These are phyloP conservation scores for Leccinum ochraceum DNA, from an alignment of 768 basidiomycete genomes.

Conservation along the genomic window DNA sequence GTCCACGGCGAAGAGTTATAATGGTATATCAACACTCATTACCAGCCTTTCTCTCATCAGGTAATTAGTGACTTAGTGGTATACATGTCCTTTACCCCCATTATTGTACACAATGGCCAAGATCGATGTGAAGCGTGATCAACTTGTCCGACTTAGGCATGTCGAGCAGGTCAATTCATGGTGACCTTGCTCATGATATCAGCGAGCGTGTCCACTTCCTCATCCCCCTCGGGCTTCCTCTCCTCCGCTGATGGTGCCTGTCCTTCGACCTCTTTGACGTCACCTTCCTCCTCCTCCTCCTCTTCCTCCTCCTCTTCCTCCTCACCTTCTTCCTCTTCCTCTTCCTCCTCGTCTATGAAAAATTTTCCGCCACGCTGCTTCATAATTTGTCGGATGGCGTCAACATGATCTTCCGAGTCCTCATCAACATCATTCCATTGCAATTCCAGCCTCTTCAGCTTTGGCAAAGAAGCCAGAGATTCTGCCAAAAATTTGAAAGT, in stretches of 20 bases:
- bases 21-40: constrained; percentile 2
- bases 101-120: neutral
- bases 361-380: constrained; percentile 69
- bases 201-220: constrained; percentile 58
- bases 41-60: constrained; percentile 4
- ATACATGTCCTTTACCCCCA: constrained; percentile 19
- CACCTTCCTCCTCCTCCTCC: constrained; percentile 43
- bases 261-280: constrained; percentile 23
- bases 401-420: constrained; percentile 58
- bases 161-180: constrained; percentile 36
- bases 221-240: constrained; percentile 34
- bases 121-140: constrained; percentile 2
- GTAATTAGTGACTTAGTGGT: constrained; percentile 23
- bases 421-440: constrained; percentile 92
- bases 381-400: constrained; percentile 53
- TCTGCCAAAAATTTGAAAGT: constrained; percentile 68
- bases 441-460: constrained; percentile 72
- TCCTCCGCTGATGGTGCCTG: constrained; percentile 28
- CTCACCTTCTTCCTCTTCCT: constrained; percentile 62
- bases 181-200: constrained; percentile 66
- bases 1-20: constrained; percentile 1
- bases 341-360: constrained; percentile 76
- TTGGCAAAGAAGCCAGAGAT: constrained; percentile 60
- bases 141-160: neutral
- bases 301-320: constrained; percentile 43